Evolutionary conservation across 345 rosid genomes (phyloP), one percentile per base, ranked within the genome.

Genomic region (Limnanthes douglasii): DNA sequence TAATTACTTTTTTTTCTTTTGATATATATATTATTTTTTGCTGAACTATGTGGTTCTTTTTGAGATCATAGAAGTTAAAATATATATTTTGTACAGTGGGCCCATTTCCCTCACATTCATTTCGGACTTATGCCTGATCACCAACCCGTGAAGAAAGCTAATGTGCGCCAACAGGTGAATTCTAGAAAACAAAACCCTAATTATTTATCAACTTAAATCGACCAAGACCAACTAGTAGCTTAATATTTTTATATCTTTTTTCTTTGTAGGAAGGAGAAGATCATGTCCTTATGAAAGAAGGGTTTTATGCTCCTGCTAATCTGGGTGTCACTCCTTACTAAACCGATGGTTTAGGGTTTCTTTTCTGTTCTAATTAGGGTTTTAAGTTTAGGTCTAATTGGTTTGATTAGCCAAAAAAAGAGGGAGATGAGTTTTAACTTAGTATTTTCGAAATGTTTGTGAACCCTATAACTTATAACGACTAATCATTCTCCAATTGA

Each of bases 61-160:
- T n/a, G n/a, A n/a, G n/a, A n/a, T n/a, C n/a, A n/a, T n/a, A n/a
- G n/a, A 57, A 57, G 62, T 57, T 57, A 56, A 15, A 9, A 57
- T 33, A 43, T 33, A 47, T 43, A 45, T 57, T 17, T 50, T 57
- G 62, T 50, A 44, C 46, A 92, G 99, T 92, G 96, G 96, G 99
- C 99, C 69, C 99, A 92, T 39, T 85, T 85, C 51, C 99, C 99
- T 1, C 86, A 78, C 69, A 92, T 81, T 51, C 99, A 85, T 53
- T 85, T 78, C 65, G 96, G 99, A 40, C 95, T 85, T 32, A 63
- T 72, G 83, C 93, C 96, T 60, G 94, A 92, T 61, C 85, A 81
- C 66, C 96, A 85, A 55, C 73, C 94, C 72, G 75, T 68, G 86
- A 85, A 71, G 86, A 92, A 78, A 48, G 13, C 88, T 21, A 72